phyloP scores from a whole-genome alignment of 805 yeast genomes.

The Barnettozyma californica region DNA sequence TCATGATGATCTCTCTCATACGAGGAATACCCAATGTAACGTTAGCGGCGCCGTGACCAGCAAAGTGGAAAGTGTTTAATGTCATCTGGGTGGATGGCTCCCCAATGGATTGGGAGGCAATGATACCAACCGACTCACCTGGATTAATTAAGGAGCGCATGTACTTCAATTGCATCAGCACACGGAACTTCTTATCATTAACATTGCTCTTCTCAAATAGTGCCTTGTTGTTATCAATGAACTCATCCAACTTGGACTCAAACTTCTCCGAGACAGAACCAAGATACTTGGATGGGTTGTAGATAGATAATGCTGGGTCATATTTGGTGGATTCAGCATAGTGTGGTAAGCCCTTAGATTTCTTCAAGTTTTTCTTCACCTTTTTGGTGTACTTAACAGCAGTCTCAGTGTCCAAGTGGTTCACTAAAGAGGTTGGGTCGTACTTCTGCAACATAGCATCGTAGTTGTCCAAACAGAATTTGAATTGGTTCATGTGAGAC shows the following conservation, averaged over 20 bases:
- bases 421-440: conserved; percentile 68
- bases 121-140: conserved; percentile 97
- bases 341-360: conserved; percentile 58
- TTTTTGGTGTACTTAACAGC: conserved; percentile 82
- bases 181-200: conserved; percentile 79
- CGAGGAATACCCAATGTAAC: conserved; percentile 99
- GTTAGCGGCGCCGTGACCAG: conserved; percentile 99
- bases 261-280: conserved; percentile 93
- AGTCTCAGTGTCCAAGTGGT: conserved; percentile 75
- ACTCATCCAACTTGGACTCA: conserved; percentile 71
- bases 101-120: conserved; percentile 97
- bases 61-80: conserved; percentile 92
- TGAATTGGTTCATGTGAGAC: conserved; percentile 88
- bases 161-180: conserved; percentile 96
- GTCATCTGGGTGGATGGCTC: conserved; percentile 99
- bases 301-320: conserved; percentile 84
- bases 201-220: conserved; percentile 51
- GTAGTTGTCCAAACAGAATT: conserved; percentile 89
- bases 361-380: conserved; percentile 64
- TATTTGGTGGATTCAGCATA: conserved; percentile 58
- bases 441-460: conserved; percentile 81
- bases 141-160: conserved; percentile 94
- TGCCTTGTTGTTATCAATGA: conserved; percentile 49
- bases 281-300: conserved; percentile 81
- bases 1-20: conserved; percentile 99